Percentiles rank a stretch among this genome's conserved stretches.
These are phyloP conservation scores for Melanomma pulvis-pyrius DNA, from an alignment of 495 filamentous ascomycete species.

Conservation along the genomic window DNA sequence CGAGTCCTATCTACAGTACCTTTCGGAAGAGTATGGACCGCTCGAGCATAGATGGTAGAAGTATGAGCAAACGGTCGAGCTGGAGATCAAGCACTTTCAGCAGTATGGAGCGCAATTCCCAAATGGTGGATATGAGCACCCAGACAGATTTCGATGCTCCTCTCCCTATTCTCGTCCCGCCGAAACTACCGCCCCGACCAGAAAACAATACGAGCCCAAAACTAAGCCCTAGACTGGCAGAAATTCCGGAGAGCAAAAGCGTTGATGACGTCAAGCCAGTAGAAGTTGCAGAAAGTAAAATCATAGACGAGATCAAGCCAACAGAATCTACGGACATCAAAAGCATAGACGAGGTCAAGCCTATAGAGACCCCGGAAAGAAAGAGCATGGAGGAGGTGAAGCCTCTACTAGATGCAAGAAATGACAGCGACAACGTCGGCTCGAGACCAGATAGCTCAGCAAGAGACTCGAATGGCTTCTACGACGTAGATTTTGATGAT, in stretches of 20 bases:
- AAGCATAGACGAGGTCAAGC: neutral
- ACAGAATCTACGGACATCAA: constrained; percentile 3
- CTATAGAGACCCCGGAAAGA: neutral
- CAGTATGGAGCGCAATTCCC: constrained; percentile 16
- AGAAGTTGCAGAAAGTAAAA: constrained; percentile 37
- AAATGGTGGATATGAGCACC: constrained; percentile 40
- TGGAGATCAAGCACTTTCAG: constrained; percentile 46
- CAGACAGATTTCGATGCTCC: constrained; percentile 42
- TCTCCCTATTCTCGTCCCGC: constrained; percentile 19
- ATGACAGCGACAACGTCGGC: neutral
- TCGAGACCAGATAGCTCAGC: constrained; percentile 3
- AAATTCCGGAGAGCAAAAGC: constrained; percentile 37
- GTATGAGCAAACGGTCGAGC: constrained; percentile 40
- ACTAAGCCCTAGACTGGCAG: constrained; percentile 38
- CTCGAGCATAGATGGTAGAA: constrained; percentile 62
- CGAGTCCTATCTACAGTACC: constrained; percentile 72
- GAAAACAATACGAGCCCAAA: constrained; percentile 6
- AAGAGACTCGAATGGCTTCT: constrained; percentile 21
- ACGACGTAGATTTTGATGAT: constrained; percentile 28
- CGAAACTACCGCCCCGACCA: constrained; percentile 13
- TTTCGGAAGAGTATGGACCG: constrained; percentile 55
- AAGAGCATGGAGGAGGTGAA: neutral
- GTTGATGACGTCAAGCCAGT: constrained; percentile 29
- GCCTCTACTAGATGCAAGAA: neutral
- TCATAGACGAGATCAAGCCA: constrained; percentile 24